A percentile compares a stretch with the other conserved stretches of the same genome.
Conservation (phyloP, 208 protist genomes). For the Endotrypanum monterogeii region DNA sequence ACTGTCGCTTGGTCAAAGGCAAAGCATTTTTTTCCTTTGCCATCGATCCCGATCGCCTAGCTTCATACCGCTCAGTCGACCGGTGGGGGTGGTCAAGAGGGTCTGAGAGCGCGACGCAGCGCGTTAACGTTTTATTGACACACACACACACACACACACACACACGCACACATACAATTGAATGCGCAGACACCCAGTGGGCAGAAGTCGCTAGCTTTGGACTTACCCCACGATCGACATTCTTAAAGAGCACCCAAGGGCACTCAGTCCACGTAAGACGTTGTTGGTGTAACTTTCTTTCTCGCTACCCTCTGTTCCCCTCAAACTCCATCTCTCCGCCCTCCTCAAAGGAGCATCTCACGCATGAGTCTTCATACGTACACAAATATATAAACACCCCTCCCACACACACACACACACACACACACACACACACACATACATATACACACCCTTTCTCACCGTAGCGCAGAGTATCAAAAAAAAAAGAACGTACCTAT, state of each 20-base stretch:
- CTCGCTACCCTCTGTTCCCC: neutral
- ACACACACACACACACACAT: neutral
- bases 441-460: neutral
- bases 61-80: neutral
- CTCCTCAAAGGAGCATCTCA: neutral
- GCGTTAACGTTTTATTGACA: neutral
- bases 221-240: neutral
- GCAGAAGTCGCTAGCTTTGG: no score
- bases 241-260: neutral
- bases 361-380: neutral
- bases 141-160: neutral
- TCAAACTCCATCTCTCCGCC: neutral
- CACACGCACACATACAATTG: neutral
- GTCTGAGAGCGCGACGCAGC: neutral
- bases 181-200: neutral
- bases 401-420: neutral
- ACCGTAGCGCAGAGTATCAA: neutral
- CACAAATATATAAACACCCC: neutral
- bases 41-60: neutral
- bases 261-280: neutral
- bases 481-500: neutral
- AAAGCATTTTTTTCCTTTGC: neutral
- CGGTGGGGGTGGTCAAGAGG: neutral
- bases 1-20: neutral
- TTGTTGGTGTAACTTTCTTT: neutral